Base-by-base conservation (phyloP, 208 protist genomes). In the Crithidia bombi region DNA sequence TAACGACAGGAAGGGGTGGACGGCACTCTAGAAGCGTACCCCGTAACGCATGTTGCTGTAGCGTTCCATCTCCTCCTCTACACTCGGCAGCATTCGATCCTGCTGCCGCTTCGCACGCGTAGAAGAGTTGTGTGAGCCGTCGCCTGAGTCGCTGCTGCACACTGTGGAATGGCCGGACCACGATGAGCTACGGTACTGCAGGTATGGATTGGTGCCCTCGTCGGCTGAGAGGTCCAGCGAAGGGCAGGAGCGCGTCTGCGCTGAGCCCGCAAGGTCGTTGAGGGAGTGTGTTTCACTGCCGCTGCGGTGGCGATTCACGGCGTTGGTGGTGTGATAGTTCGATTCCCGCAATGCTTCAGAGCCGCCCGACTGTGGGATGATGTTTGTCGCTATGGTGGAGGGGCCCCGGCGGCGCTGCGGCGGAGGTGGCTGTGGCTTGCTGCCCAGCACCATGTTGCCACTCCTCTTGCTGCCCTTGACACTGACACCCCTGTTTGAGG, bases 161-260 rank as follows among this genome's bases (percentile, higher is more conserved):
- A 44, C 35, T 4, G 36, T 62, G 0, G 67, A 73, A 38, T 73
- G 57, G 35, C 36, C 67, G 0, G 67, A 73, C 57, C 67, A 73
- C 5, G 67, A 73, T 10, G 49, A 55, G 58, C 67, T 73, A 11
- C 67, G 55, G 26, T 38, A 49, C n/a, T 49, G 50, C 36, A 58
- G 15, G 47, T 59, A 65, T 17, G 33, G 38, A 26, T 65, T 65
- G 2, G 56, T 59, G 26, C 43, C 57, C 1, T 73, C 67, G 30
- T 73, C 57, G 12, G 41, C 5, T 0, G 57, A 73, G 26, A 65
- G 38, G 0, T 73, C 67, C 30, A 73, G 12, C 14, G 67, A 73
- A 5, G 67, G 67, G 21, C 57, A 73, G 1, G 67, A 73, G 3
- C 57, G 67, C 15, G 30, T 21, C 47, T 44, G 57, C 47, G 57